Evolutionary conservation across 78 protist species (phyloP).

Genomic region (Carpediemonas membranifera): DNA sequence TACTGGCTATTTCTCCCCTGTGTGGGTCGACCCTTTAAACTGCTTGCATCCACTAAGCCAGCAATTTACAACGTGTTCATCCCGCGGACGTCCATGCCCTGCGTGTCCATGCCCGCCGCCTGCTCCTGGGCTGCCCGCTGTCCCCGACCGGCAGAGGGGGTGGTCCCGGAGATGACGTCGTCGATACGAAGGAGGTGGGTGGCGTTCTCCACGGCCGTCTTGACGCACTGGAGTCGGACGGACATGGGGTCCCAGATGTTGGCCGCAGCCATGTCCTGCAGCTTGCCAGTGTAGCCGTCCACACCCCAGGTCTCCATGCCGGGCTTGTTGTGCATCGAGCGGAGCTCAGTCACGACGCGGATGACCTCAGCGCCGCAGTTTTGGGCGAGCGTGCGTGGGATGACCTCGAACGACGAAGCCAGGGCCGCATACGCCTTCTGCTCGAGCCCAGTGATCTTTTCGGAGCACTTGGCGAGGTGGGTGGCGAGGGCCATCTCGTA

Average conservation of each 20-base stretch:
- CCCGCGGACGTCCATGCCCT: too few relatives aligned
- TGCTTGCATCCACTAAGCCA: too few relatives aligned
- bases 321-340: slow-evolving; percentile 77
- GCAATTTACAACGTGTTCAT: too few relatives aligned
- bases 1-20: too few relatives aligned
- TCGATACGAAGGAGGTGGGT: slow-evolving; percentile 87
- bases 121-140: too few relatives aligned
- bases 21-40: too few relatives aligned
- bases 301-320: slow-evolving; percentile 68
- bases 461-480: slow-evolving; percentile 55
- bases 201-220: slow-evolving; percentile 91
- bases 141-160: not conserved
- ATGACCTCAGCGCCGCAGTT: slow-evolving; percentile 93
- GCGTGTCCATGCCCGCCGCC: too few relatives aligned
- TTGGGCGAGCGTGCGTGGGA: slow-evolving; percentile 85
- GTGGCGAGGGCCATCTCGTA: slow-evolving; percentile 83
- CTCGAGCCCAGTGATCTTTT: slow-evolving; percentile 62
- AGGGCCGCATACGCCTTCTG: slow-evolving; percentile 83
- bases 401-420: slow-evolving; percentile 52
- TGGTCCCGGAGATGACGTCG: slow-evolving; percentile 62
- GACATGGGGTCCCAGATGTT: slow-evolving; percentile 89
- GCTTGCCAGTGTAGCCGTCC: slow-evolving; percentile 73
- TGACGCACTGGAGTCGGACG: slow-evolving; percentile 84
- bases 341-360: slow-evolving; percentile 80
- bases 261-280: slow-evolving; percentile 63